A percentile compares a stretch with the other conserved stretches of the same genome.
Conservation (phyloP, 805 yeast species). For the Wickerhamomyces silvicola region DNA sequence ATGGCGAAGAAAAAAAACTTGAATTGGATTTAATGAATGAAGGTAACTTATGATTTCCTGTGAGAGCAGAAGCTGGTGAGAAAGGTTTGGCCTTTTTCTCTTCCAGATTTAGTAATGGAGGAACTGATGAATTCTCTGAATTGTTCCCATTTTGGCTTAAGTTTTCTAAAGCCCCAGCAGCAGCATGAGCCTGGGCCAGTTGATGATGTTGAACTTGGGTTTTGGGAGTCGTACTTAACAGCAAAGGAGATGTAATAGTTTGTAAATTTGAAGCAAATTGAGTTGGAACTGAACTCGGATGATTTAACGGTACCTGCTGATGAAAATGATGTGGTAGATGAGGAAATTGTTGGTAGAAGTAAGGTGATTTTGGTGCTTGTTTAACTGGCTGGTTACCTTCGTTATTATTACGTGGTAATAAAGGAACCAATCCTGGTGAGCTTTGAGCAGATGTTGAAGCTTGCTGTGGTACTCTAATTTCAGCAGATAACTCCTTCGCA, state of each 20-base stretch:
- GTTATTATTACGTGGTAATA: conserved; percentile 30
- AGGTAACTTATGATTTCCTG: conserved; percentile 14
- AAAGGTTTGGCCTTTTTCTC: conserved; percentile 14
- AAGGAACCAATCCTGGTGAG: conserved; percentile 35
- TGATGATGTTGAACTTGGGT: conserved; percentile 29
- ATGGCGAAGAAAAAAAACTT: conserved; percentile 32
- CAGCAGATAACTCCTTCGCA: conserved; percentile 6
- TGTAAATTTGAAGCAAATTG: conserved; percentile 62
- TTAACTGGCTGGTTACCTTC: conserved; percentile 7
- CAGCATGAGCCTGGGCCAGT: conserved; percentile 23
- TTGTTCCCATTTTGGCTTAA: conserved; percentile 13
- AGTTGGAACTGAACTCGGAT: conserved; percentile 64
- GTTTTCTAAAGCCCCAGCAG: conserved; percentile 24
- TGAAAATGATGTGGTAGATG: conserved; percentile 26
- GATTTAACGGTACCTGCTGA: conserved; percentile 30
- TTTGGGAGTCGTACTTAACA: conserved; percentile 41
- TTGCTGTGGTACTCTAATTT: neutral
- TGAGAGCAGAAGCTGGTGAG: conserved; percentile 20
- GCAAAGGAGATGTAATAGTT: conserved; percentile 57
- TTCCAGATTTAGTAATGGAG: neutral
- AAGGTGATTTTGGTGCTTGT: conserved; percentile 9
- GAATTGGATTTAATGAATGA: conserved; percentile 16
- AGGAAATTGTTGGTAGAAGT: conserved; percentile 11
- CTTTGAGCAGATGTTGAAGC: conserved; percentile 3
- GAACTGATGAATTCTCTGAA: conserved; percentile 2